phyloP scores from a whole-genome alignment of 2,329 filamentous ascomycete genomes.

The Pyrenophora teres region DNA sequence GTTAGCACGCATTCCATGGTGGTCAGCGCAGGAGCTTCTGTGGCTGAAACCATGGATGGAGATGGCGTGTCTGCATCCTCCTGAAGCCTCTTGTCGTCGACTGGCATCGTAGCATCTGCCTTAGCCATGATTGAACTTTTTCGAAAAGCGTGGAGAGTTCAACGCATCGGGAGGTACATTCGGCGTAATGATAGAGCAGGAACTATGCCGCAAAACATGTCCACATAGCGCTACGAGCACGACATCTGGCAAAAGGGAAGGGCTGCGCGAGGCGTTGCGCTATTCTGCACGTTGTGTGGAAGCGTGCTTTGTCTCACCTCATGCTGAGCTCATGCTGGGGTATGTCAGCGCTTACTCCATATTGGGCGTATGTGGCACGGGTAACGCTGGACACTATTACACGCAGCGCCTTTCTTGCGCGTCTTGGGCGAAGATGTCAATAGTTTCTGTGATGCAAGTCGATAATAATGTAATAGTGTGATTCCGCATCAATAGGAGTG shows the following conservation, averaged over 20 bases:
- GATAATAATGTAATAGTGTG: no score
- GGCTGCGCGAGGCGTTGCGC: background rate
- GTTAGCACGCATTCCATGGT: background rate
- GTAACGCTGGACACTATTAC: background rate
- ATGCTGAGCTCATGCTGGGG: background rate
- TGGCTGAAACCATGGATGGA: background rate
- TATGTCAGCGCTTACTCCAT: background rate
- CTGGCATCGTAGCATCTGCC: no score
- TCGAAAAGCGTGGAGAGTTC: no score
- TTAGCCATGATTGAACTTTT: no score
- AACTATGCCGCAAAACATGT: background rate
- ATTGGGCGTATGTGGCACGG: background rate
- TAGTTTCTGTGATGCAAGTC: background rate
- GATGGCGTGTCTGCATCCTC: background rate
- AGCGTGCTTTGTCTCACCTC: background rate
- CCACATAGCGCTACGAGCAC: background rate
- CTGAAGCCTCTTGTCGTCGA: no score
- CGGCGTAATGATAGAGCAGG: background rate
- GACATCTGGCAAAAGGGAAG: background rate
- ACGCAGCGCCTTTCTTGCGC: background rate
- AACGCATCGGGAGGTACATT: background rate
- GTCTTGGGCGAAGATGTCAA: background rate
- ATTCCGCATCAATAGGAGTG: no score
- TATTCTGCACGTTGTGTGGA: background rate
- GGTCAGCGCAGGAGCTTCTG: background rate